Evolutionary conservation across 2,329 filamentous ascomycete genomes (phyloP), one percentile per base, ranked within the genome.

Genomic region (Aspergillus fischeri): DNA sequence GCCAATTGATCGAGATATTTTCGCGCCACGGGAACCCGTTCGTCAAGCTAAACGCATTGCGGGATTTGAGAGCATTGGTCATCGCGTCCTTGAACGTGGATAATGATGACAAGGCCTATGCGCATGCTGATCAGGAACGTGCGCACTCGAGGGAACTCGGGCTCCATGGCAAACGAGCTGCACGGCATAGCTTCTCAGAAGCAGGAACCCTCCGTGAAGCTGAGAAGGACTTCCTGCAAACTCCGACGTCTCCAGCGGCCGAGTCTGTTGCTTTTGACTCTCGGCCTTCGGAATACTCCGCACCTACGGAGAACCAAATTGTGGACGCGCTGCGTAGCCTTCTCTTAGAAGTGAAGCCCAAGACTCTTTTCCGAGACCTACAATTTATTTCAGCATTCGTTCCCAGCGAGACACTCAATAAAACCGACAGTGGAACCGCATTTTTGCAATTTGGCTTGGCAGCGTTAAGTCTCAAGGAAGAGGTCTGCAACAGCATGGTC

Each of bases 371-470:
- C 76, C 87, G 90, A 5, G 90, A 93, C 67, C 73, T 94, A 49
- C 90, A 94, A 69, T 90, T 79, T 73, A 85, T 87, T 58, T 83
- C 85, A 3, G 81, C 84, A 0, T 85, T 87, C 60, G 78, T 86
- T 3, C 82, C 84, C 1, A 76, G 80, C 4, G 76, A 81, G 10
- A 80, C 81, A 47, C 74, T 87, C 11, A 83, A 85, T 71, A 81
- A 82, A 64, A 82, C 80, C 3, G 80, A 83, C 17, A 78, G 80
- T 52, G 81, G 85, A 42, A 94, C 92, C 65, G 91, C 92, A 0
- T 97, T 97, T 71, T 90, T 92, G 84, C 91, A 96, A 66, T 89
- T 92, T 27, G 91, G 90, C 0, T 82, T 96, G 5, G 93, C 94
- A 0, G 92, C 93, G 1, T 80, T 97, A n/a, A 85, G 86, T 38